phyloP scores from a whole-genome alignment of 2,329 filamentous ascomycete species.

The Claviceps sp. region DNA sequence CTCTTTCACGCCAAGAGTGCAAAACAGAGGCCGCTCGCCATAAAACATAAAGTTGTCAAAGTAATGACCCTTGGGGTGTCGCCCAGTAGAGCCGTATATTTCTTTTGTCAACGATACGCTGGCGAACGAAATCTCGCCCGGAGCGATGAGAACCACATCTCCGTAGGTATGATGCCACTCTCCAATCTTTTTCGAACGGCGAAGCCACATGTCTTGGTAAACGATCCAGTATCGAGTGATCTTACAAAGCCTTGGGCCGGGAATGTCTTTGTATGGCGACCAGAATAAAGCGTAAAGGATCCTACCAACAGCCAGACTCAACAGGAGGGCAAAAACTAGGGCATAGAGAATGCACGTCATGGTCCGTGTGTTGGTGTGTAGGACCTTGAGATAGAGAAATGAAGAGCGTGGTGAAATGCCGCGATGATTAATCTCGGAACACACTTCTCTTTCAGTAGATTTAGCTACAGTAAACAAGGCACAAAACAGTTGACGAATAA shows the following conservation, averaged over 20 bases:
- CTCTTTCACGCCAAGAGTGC: neutral
- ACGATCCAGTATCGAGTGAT: constrained; percentile 3
- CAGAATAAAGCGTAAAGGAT: constrained; percentile 2
- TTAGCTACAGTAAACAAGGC: neutral
- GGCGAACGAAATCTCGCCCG: constrained; percentile 4
- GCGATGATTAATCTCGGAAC: neutral
- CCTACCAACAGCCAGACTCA: neutral
- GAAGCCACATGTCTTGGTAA: constrained; percentile 3
- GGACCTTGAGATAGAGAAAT: too few species aligned
- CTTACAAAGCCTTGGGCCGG: constrained; percentile 3
- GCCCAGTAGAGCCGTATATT: constrained; percentile 4
- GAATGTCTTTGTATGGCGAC: constrained; percentile 2
- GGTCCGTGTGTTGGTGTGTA: neutral
- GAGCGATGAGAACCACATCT: constrained; percentile 3
- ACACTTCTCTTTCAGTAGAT: neutral
- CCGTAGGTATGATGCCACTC: constrained; percentile 4
- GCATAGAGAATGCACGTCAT: neutral
- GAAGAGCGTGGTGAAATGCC: too few species aligned
- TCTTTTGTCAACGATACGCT: constrained; percentile 1
- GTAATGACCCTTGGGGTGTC: constrained; percentile 5
- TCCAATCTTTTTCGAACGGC: neutral
- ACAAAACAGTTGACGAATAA: too few species aligned
- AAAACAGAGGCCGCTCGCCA: constrained; percentile 3
- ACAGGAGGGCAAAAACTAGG: neutral
- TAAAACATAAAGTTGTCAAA: constrained; percentile 4